Percentiles rank a stretch among this genome's conserved stretches.
Evolutionary conservation across 2,329 filamentous ascomycete genomes (phyloP).

Genomic region (Aspergillus aculeatus): DNA sequence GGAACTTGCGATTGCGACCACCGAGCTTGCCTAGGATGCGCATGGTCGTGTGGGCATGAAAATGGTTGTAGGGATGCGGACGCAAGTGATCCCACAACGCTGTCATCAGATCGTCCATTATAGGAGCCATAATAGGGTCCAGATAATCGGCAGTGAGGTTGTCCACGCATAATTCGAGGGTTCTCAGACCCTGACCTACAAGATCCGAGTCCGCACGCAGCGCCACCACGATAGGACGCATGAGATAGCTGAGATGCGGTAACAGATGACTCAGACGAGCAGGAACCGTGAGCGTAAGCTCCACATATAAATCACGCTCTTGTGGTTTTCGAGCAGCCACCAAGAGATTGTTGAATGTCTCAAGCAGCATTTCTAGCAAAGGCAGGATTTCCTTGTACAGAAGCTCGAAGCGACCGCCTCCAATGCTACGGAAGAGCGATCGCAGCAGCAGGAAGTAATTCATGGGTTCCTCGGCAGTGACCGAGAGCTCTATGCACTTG

Average conservation of each 20-base stretch:
- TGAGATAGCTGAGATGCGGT: conserved; percentile 92
- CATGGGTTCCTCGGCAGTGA: conserved; percentile 93
- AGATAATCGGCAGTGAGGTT: conserved; percentile 97
- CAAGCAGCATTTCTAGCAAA: conserved; percentile 92
- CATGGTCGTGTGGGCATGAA: conserved; percentile 97
- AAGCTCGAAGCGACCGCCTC: conserved; percentile 94
- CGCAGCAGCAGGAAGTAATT: conserved; percentile 95
- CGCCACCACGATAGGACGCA: conserved; percentile 96
- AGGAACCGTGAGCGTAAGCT: conserved; percentile 92
- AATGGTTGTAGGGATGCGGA: conserved; percentile 92
- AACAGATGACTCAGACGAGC: conserved; percentile 90
- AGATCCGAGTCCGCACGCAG: conserved; percentile 87
- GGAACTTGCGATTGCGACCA: conserved; percentile 90
- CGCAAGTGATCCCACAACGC: conserved; percentile 93
- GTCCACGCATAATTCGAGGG: conserved; percentile 93
- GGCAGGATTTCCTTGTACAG: conserved; percentile 98
- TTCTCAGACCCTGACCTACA: conserved; percentile 89
- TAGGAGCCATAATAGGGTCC: conserved; percentile 97
- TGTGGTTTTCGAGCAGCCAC: conserved; percentile 84
- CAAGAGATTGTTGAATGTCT: conserved; percentile 93
- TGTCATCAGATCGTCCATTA: conserved; percentile 98
- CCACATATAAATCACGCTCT: conserved; percentile 93
- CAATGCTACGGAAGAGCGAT: conserved; percentile 93
- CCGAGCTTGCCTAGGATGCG: conserved; percentile 94
- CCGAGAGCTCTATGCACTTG: conserved; percentile 93